Base-by-base conservation (phyloP, 768 basidiomycete species). In the Phlebiopsis gigantea region DNA sequence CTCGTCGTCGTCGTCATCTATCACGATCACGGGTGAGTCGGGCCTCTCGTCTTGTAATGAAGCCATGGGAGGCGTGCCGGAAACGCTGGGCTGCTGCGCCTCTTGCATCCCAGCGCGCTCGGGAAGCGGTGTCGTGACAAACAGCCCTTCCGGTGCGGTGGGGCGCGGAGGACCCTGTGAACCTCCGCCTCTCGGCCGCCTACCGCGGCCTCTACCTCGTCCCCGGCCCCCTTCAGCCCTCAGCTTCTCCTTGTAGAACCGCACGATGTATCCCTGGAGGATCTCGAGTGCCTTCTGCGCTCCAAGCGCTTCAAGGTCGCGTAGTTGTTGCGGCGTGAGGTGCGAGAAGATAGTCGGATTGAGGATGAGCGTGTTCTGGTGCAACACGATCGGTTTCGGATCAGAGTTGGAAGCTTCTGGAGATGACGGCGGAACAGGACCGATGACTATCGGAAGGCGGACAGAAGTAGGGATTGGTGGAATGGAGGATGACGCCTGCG, bases 311-410 rank as follows among this genome's bases (percentile, higher is more conserved):
- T 93, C 88, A 25, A 95, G 73, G 45, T 88, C 85, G 56, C 78
- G 79, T 44, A 96, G 72, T 69, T 87, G 87, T 59, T 87, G 84
- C 44, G 78, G 74, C 3, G 87, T 82, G 12, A 96, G 78, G 54
- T 85, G 84, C 8, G 86, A 80, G 66, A 97, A 97, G 30, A 96
- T 87, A 21, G 79, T 78, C 1, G 94, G 94, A 64, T 91, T 89
- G 34, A 97, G 81, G 55, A 93, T 82, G 21, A 97, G 79, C 28
- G 81, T 87, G 53, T 90, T 86, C 61, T 93, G 86, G 60, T 95
- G 91, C 12, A 95, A 73, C 22, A 91, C 82, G 75, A 97, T 92
- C 29, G 84, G 84, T 26, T 77, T 78, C 2, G 71, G 67, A 1
- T 72, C 68, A 12, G 64, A 46, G 22, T 67, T 47, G n/a, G 70